These are phyloP conservation scores for Colletotrichum higginsianum DNA, from an alignment of 2,329 filamentous ascomycete genomes.

Conservation along the genomic window DNA sequence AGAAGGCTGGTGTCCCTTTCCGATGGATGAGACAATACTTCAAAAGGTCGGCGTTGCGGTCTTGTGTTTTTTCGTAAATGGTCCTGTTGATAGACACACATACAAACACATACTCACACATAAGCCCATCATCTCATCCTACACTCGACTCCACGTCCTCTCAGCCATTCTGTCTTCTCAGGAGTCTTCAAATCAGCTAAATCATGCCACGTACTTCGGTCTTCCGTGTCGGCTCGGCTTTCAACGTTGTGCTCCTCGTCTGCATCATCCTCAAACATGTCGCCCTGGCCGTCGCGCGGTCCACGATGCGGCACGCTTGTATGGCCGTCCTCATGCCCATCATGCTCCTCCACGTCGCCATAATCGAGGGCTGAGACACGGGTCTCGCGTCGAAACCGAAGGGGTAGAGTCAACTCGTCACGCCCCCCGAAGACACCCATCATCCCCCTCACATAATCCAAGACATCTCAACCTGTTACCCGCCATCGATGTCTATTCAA, in stretches of 20 bases:
- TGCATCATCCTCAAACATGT: slow-evolving; percentile 41
- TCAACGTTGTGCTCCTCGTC: slow-evolving; percentile 27
- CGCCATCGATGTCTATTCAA: slow-evolving; percentile 7
- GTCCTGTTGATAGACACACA: neutral
- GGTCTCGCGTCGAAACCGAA: slow-evolving; percentile 1
- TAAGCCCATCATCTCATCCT: neutral
- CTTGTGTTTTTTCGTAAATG: neutral
- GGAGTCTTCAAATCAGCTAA: neutral
- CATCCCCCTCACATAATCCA: neutral
- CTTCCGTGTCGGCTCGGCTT: slow-evolving; percentile 30
- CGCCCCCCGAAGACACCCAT: neutral
- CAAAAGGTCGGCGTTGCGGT: slow-evolving; percentile 1
- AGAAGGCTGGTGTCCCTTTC: neutral
- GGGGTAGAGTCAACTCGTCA: slow-evolving; percentile 3
- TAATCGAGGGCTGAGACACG: slow-evolving; percentile 35
- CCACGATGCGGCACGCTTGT: slow-evolving; percentile 22
- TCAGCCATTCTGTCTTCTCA: no score
- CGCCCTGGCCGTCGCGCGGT: slow-evolving; percentile 24
- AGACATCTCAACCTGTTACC: neutral
- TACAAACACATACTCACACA: neutral
- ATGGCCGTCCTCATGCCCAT: slow-evolving; percentile 35
- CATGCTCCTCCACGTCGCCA: slow-evolving; percentile 33
- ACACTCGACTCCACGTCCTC: no score
- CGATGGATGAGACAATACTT: slow-evolving; percentile 13
- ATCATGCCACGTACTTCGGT: slow-evolving; percentile 26